A percentile compares a stretch with the other conserved stretches of the same genome.
Evolutionary conservation across 2,329 filamentous ascomycete genomes (phyloP).

Genomic region (Zopfia rhizophila): DNA sequence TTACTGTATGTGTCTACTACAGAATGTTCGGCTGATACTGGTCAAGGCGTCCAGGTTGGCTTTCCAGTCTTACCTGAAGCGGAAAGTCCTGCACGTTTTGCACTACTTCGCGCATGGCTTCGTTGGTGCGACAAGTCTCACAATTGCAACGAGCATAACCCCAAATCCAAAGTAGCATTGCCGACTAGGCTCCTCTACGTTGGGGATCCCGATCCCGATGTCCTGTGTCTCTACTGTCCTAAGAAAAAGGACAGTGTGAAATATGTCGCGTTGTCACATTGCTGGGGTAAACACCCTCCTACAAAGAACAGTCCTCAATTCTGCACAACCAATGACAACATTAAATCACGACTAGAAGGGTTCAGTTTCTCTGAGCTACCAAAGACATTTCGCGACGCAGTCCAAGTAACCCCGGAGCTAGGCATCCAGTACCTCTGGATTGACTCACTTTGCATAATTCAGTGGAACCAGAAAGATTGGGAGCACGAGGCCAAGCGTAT

Average conservation of each 20-base stretch:
- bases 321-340: slow-evolving; percentile 3
- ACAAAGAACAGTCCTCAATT: slow-evolving; percentile 2
- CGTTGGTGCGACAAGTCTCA: slow-evolving; percentile 14
- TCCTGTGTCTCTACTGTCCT: slow-evolving; percentile 17
- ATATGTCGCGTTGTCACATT: slow-evolving; percentile 12
- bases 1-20: slow-evolving; percentile 14
- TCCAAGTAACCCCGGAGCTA: slow-evolving; percentile 9
- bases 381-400: slow-evolving; percentile 15
- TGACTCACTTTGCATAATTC: slow-evolving; percentile 17
- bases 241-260: too few species aligned
- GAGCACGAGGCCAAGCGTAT: neutral
- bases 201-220: slow-evolving; percentile 3
- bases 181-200: slow-evolving; percentile 16
- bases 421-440: slow-evolving; percentile 15
- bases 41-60: slow-evolving; percentile 8
- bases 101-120: slow-evolving; percentile 18
- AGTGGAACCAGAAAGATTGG: slow-evolving; percentile 7
- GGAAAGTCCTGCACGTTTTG: slow-evolving; percentile 4
- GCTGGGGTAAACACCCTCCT: slow-evolving; percentile 13
- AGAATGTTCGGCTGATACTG: slow-evolving; percentile 8
- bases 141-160: slow-evolving; percentile 2
- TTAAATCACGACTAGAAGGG: neutral
- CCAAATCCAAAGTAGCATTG: slow-evolving; percentile 3
- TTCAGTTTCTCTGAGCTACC: slow-evolving; percentile 6
- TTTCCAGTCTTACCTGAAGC: slow-evolving; percentile 6